phyloP scores from a whole-genome alignment of 352 stramenopile genomes.

The Phytophthora tentaculata region DNA sequence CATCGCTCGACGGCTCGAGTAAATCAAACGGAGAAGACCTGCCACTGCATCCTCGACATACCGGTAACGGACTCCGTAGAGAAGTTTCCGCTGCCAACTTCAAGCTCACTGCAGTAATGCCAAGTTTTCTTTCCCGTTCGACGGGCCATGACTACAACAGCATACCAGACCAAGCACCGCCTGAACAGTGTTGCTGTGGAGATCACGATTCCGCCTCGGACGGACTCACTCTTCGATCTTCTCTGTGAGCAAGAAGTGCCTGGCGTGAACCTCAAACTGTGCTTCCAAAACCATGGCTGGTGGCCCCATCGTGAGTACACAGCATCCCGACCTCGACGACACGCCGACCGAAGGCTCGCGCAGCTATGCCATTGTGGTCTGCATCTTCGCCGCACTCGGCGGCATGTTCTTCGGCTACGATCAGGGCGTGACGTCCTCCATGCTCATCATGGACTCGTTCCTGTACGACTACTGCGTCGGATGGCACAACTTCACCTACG shows the following conservation, averaged over 20 bases:
- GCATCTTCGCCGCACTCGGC: conserved; percentile 43
- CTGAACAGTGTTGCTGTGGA: no score
- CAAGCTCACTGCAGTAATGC: background rate
- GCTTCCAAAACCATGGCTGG: background rate
- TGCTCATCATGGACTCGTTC: conserved; percentile 54
- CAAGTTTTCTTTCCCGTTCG: no score
- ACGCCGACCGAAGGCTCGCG: background rate
- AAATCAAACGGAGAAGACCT: background rate
- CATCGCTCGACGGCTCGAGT: background rate
- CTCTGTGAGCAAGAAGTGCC: background rate
- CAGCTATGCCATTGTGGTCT: conserved; percentile 50
- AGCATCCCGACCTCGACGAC: background rate
- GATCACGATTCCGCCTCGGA: no score
- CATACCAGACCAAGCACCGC: no score
- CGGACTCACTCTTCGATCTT: background rate
- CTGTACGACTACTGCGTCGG: conserved; percentile 54
- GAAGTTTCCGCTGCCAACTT: background rate
- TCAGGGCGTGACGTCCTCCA: conserved; percentile 42
- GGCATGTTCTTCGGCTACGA: conserved; percentile 53
- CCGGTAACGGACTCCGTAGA: no score
- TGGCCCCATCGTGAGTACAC: background rate
- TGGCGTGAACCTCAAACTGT: background rate
- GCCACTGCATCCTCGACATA: no score
- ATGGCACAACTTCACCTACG: conserved; percentile 33
- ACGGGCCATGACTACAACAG: no score